Base-by-base conservation (phyloP, 805 yeast species). In the Torulaspora microellipsoides region DNA sequence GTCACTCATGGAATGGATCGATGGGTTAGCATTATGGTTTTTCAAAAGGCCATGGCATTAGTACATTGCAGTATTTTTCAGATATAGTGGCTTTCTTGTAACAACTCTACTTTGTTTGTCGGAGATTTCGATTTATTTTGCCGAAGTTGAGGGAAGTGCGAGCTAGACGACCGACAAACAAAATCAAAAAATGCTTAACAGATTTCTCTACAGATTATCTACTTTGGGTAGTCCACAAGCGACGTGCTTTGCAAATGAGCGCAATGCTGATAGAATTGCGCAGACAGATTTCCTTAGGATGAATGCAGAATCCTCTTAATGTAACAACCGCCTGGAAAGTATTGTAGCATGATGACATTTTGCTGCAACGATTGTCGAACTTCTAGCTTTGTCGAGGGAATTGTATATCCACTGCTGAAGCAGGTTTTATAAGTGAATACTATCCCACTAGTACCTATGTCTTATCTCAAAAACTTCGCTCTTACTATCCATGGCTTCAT, bases 1-100 rank as follows among this genome's bases (percentile, higher is more conserved):
- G 17, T 31, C 46, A 35, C 39, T 30, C 44, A 43, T 43, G 35
- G 15, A 32, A 28, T 27, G 30, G 28, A n/a, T 35, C 13, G 30
- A 23, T 35, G 25, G 8, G 7, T 38, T 8, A n/a, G 15, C 35
- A 38, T 33, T 4, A 15, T 15, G 11, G 12, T 12, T 15, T 8
- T 33, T 15, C 36, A 15, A 33, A 10, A 33, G 13, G 2, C 13
- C 8, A 3, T 33, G 36, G 36, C 36, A 33, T 9, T 15, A 27
- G 3, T 33, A 8, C 25, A 15, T 33, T 33, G 36, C 13, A 15
- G 15, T 20, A 20, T 7, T 20, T 20, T 20, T 6, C 17, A 31
- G 34, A 31, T 31, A n/a, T n/a, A n/a, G 3, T 31, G 34, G 34
- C 34, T 31, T 15, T 14, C 36, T 33, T 33, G 15, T 15, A 15